phyloP scores from a whole-genome alignment of 371 early-diverging fungal genomes.

The Syncephalastrum monosporum region DNA sequence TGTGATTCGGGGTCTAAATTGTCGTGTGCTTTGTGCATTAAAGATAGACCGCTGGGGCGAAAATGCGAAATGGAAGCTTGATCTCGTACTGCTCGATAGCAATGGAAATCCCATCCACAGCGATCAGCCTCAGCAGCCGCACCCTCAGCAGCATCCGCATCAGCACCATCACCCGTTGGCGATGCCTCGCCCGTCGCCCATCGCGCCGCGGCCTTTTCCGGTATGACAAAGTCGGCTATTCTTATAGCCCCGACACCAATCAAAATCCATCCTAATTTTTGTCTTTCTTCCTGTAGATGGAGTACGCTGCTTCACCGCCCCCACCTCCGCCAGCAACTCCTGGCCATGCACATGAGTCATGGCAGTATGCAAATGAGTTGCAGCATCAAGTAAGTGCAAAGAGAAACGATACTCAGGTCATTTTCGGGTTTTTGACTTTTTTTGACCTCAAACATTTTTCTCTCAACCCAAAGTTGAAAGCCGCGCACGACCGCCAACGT shows the following conservation, averaged over 20 bases:
- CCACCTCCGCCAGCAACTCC: neutral
- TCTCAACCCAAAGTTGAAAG: neutral
- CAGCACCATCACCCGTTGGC: constrained; percentile 1
- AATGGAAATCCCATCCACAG: neutral
- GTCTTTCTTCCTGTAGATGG: constrained; percentile 9
- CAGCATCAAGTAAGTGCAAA: constrained; percentile 21
- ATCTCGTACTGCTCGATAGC: constrained; percentile 32
- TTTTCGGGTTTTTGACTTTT: too few relatives aligned
- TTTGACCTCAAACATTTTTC: neutral
- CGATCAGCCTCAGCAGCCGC: too few relatives aligned
- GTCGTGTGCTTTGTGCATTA: constrained; percentile 7
- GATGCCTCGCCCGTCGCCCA: constrained; percentile 6
- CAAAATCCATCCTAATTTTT: too few relatives aligned
- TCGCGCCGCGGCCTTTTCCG: too few relatives aligned
- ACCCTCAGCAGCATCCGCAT: constrained; percentile 11
- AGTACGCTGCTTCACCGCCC: constrained; percentile 9
- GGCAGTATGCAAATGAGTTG: constrained; percentile 16
- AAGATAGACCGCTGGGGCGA: constrained; percentile 37
- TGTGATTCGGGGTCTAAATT: neutral
- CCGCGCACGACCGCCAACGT: constrained; percentile 26
- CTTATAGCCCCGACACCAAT: too few relatives aligned
- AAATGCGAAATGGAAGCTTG: constrained; percentile 38
- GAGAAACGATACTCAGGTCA: too few relatives aligned
- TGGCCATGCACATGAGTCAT: neutral
- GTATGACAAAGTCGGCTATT: too few relatives aligned